Evolutionary conservation across 352 stramenopile genomes (phyloP), one percentile per base, ranked within the genome.

Genomic region (Globisporangium splendens): DNA sequence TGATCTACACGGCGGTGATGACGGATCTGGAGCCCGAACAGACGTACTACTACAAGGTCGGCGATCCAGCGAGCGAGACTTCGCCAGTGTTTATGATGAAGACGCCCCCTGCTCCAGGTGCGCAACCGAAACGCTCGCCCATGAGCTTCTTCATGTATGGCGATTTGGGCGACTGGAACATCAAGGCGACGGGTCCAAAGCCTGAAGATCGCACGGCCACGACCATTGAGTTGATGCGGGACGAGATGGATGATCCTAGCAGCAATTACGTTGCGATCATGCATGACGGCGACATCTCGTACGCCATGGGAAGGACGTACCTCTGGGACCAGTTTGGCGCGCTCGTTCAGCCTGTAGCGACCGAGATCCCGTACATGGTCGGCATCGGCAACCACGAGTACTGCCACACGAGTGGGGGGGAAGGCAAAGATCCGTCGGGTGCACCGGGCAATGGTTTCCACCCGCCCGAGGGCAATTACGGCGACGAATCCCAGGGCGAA

Each of bases 271-370:
- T 70, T 21, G 77, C 57, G 1, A 70, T 87, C n/a, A 69, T 94
- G 64, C 82, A 92, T 56, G 69, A 89, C 44, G 85, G 85, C 18
- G 85, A 93, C 60, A 54, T 88, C 18, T 80, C 67, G 52, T 94
- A 94, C 60, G 81, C 87, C 20, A 62, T 63, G 46, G 49, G 66
- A 12, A 60, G 66, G 7, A 83, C 83, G 6, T 81, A 67, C 28
- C 59, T 85, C 31, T 96, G 87, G 87, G 85, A 93, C 42, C 70
- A 84, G 61, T 85, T 81, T 53, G 67, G 79, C 18, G 44, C 76
- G 18, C 73, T 94, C 62, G 81, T 94, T 46, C 39, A 89, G 57
- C 69, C 82, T 0, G 75, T 90, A 53, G 69, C 83, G 1, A 61
- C 73, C 10, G 54, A 66, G 20, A 62, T 95, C 2, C 81, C 87